Conservation (phyloP, 768 basidiomycete species). For the Melanogaster broomeanus region DNA sequence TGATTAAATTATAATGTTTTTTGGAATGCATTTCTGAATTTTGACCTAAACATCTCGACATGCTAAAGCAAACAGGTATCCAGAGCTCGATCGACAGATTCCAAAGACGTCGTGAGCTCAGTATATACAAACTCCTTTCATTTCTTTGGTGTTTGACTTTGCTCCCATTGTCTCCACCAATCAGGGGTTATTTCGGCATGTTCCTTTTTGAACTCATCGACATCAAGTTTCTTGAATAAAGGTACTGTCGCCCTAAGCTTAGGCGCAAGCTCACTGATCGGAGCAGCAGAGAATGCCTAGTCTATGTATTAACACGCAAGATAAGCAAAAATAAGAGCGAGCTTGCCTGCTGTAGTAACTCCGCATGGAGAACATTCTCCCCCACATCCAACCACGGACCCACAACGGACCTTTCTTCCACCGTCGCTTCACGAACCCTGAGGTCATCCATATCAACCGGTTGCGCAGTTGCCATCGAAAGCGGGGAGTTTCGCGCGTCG, state of each 20-base stretch:
- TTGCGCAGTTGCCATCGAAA: slow-evolving; percentile 18
- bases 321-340: not conserved
- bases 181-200: slow-evolving; percentile 24
- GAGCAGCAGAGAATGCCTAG: slow-evolving; percentile 19
- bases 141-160: slow-evolving; percentile 14
- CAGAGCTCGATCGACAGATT: too few relatives aligned
- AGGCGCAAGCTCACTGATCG: too few relatives aligned
- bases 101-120: too few relatives aligned
- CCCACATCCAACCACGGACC: slow-evolving; percentile 42
- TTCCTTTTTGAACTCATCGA: slow-evolving; percentile 12
- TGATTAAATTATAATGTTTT: slow-evolving; percentile 46
- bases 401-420: slow-evolving; percentile 41
- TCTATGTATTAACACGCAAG: not conserved
- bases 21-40: slow-evolving; percentile 3
- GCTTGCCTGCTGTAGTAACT: slow-evolving; percentile 28
- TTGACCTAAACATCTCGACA: too few relatives aligned
- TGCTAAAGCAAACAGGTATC: too few relatives aligned
- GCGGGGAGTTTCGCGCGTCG: slow-evolving; percentile 18
- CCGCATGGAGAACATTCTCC: slow-evolving; percentile 25
- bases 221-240: too few relatives aligned
- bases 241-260: too few relatives aligned
- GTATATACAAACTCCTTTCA: not conserved
- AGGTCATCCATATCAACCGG: slow-evolving; percentile 33
- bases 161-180: slow-evolving; percentile 35
- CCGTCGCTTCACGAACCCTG: slow-evolving; percentile 43